Conservation (phyloP, 2,329 filamentous ascomycete genomes). For the Talaromyces rugulosus region DNA sequence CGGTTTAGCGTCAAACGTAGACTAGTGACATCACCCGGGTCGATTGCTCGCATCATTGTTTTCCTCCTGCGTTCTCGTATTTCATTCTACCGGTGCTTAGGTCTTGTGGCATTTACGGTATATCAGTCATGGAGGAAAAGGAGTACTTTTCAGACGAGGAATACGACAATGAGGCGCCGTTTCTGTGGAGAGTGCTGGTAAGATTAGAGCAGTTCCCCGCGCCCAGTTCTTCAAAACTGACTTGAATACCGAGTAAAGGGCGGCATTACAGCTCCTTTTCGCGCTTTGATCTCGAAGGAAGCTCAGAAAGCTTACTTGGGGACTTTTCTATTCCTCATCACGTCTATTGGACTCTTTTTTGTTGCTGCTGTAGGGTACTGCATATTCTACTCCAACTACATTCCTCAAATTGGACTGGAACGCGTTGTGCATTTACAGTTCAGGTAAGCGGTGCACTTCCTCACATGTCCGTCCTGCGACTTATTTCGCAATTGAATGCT, state of each 20-base stretch:
- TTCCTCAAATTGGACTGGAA: slow-evolving; percentile 61
- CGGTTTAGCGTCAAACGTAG: not conserved
- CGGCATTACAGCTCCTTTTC: slow-evolving; percentile 51
- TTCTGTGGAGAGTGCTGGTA: slow-evolving; percentile 6
- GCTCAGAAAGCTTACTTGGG: slow-evolving; percentile 63
- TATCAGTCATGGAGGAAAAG: slow-evolving; percentile 8
- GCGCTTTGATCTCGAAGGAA: slow-evolving; percentile 54
- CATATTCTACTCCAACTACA: slow-evolving; percentile 65
- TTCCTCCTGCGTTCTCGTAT: not conserved
- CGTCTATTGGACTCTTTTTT: slow-evolving; percentile 53
- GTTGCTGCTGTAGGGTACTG: slow-evolving; percentile 59
- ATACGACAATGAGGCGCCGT: slow-evolving; percentile 5
- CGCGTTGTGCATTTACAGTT: slow-evolving; percentile 64
- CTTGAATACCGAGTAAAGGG: slow-evolving; percentile 37
- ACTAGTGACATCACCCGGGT: not conserved
- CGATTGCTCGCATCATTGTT: not conserved
- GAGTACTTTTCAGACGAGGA: slow-evolving; percentile 3
- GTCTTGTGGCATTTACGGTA: not conserved
- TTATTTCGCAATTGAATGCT: not conserved
- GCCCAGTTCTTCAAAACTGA: not conserved
- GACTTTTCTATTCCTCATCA: slow-evolving; percentile 50
- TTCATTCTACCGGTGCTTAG: not conserved
- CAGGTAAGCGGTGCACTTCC: slow-evolving; percentile 41
- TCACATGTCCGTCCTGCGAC: not conserved
- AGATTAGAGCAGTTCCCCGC: not conserved